Evolutionary conservation across 441 rosid genomes (phyloP).

Genomic region (Metrosideros polymorpha): DNA sequence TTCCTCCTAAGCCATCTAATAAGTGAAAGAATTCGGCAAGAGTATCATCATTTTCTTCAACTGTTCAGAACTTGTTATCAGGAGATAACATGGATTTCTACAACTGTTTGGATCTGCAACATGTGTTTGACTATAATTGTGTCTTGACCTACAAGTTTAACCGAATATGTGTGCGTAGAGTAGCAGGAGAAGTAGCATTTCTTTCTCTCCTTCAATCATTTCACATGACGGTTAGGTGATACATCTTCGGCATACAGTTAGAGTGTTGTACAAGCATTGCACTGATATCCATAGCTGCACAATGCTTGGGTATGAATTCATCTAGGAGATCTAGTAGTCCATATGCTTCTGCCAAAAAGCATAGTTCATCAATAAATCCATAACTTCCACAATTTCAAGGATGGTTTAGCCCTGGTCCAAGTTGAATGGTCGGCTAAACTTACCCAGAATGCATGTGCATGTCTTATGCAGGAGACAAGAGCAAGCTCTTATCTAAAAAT

Average conservation of each 20-base stretch:
- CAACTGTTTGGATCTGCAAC: not conserved
- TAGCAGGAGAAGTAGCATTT: not conserved
- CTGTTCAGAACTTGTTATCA: not conserved
- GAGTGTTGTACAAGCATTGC: not conserved
- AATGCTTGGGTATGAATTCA: not conserved
- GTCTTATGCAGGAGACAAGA: not conserved
- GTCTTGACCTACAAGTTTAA: not conserved
- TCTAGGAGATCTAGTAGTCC: not conserved
- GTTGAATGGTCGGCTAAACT: not conserved
- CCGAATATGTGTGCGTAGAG: not conserved
- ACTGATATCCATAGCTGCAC: not conserved
- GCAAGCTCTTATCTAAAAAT: not conserved
- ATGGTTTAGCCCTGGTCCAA: not conserved
- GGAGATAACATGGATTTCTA: not conserved
- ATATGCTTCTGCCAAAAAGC: not conserved
- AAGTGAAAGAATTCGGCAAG: not conserved
- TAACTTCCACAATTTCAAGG: not conserved
- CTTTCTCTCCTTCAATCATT: not conserved
- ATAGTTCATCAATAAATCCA: not conserved
- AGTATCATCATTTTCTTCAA: not conserved
- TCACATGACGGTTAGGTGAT: not conserved
- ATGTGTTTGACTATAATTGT: not conserved
- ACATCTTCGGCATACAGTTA: not conserved
- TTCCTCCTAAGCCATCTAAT: not conserved
- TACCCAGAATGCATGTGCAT: not conserved